phyloP scores from a whole-genome alignment of 192 early-diverging fungal genomes.

The Coemansia sp. region DNA sequence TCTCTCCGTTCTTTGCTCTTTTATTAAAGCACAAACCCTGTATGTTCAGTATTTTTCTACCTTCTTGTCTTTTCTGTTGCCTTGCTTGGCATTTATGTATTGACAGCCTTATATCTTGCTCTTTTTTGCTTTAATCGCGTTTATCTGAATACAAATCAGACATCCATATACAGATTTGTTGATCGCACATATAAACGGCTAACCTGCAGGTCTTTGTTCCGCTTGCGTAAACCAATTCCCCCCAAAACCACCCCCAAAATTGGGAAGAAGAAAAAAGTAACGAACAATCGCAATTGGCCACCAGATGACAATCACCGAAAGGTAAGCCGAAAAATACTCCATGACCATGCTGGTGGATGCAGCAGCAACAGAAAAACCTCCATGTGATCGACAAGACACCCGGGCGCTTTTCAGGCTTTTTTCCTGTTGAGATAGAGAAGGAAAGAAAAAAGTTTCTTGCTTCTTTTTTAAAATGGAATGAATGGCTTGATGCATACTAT shows the following conservation, averaged over 20 bases:
- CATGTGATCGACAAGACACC: slow-evolving; percentile 10
- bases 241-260: background rate
- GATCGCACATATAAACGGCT: background rate
- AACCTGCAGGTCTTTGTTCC: background rate
- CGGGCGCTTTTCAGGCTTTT: background rate
- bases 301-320: slow-evolving; percentile 43
- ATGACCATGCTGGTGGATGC: background rate
- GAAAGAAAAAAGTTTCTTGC: background rate
- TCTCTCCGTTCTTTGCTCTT: no score
- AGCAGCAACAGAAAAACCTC: background rate
- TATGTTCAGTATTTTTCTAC: no score
- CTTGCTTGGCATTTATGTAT: background rate
- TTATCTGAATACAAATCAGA: background rate
- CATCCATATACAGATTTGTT: background rate
- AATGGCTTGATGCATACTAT: background rate
- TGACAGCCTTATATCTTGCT: background rate
- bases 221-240: background rate
- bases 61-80: background rate
- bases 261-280: background rate
- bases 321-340: slow-evolving; percentile 54
- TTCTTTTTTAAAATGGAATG: background rate
- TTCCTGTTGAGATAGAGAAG: background rate
- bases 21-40: no score
- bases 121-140: background rate
- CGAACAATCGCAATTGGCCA: background rate